A percentile compares a stretch with the other conserved stretches of the same genome.
Conservation (phyloP, 306 rosid genomes). For the Pueraria montana region DNA sequence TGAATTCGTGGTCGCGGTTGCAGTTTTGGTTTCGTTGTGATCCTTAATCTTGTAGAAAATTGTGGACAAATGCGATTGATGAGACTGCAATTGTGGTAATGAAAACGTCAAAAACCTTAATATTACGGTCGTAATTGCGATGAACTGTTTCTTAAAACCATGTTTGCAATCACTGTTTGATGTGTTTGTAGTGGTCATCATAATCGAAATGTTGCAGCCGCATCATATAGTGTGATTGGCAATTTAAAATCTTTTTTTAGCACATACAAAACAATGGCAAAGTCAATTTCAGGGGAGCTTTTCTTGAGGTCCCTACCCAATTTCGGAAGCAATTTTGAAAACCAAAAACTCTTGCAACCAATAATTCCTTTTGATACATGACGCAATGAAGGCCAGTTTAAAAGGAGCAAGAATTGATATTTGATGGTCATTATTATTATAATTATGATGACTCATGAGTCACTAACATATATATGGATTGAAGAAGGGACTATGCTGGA, state of each 20-base stretch:
- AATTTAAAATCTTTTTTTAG: slow-evolving; percentile 19
- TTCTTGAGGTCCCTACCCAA: slow-evolving; percentile 55
- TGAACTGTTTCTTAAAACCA: not conserved
- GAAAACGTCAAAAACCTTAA: not conserved
- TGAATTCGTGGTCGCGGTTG: not conserved
- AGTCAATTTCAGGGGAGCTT: slow-evolving; percentile 57
- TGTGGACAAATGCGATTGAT: not conserved
- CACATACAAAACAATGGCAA: slow-evolving; percentile 36
- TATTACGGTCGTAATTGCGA: not conserved
- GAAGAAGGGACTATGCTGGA: slow-evolving; percentile 52
- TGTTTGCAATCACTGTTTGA: slow-evolving; percentile 19
- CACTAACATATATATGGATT: slow-evolving; percentile 62
- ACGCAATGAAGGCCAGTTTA: slow-evolving; percentile 70
- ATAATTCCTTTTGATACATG: slow-evolving; percentile 57
- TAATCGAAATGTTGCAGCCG: not conserved
- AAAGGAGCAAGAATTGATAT: slow-evolving; percentile 58
- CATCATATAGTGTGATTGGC: not conserved
- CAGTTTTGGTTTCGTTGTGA: not conserved
- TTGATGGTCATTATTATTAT: slow-evolving; percentile 48
- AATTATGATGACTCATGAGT: slow-evolving; percentile 66
- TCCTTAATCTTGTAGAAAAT: not conserved
- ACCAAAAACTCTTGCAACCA: slow-evolving; percentile 47
- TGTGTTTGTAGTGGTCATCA: slow-evolving; percentile 2
- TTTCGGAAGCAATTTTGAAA: slow-evolving; percentile 53
- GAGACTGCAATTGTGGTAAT: not conserved